phyloP scores from a whole-genome alignment of 306 rosid genomes.

The Myrica gale region DNA sequence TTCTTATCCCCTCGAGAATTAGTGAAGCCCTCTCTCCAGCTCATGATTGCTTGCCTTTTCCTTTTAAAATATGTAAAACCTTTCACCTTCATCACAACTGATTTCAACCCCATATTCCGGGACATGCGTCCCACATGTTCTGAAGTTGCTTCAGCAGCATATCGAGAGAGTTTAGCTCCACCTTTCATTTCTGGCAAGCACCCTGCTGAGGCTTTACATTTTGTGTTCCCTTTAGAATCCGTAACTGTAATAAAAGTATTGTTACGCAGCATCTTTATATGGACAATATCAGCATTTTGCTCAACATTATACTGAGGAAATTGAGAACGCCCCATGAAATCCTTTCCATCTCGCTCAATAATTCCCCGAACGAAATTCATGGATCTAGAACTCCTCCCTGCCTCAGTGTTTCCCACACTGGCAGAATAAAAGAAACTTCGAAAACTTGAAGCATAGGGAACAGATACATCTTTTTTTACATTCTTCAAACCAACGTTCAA shows the following conservation, averaged over 20 bases:
- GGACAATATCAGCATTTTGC: slow-evolving; percentile 73
- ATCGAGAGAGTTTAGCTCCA: slow-evolving; percentile 61
- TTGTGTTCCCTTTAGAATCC: slow-evolving; percentile 65
- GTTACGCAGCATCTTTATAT: slow-evolving; percentile 67
- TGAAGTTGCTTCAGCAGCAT: slow-evolving; percentile 71
- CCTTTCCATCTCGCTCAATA: slow-evolving; percentile 44
- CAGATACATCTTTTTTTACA: slow-evolving; percentile 14
- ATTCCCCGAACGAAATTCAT: slow-evolving; percentile 65
- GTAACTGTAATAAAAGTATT: slow-evolving; percentile 73
- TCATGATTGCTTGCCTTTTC: slow-evolving; percentile 68
- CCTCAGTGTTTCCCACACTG: slow-evolving; percentile 33
- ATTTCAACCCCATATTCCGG: slow-evolving; percentile 57
- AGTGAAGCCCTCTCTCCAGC: slow-evolving; percentile 72
- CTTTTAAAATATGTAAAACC: slow-evolving; percentile 67
- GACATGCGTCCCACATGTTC: slow-evolving; percentile 73
- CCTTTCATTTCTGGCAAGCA: slow-evolving; percentile 63
- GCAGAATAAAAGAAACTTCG: slow-evolving; percentile 28
- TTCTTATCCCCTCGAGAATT: slow-evolving; percentile 44
- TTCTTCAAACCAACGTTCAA: slow-evolving; percentile 10
- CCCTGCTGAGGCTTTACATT: slow-evolving; percentile 63
- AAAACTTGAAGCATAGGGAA: slow-evolving; percentile 28
- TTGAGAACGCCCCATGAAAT: slow-evolving; percentile 17
- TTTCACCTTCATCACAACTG: slow-evolving; percentile 76
- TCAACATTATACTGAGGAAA: slow-evolving; percentile 31
- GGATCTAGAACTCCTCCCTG: slow-evolving; percentile 27